Evolutionary conservation across 1,284 basidiomycete genomes (phyloP), one percentile per base, ranked within the genome.

Genomic region (Cryptococcus sp.): DNA sequence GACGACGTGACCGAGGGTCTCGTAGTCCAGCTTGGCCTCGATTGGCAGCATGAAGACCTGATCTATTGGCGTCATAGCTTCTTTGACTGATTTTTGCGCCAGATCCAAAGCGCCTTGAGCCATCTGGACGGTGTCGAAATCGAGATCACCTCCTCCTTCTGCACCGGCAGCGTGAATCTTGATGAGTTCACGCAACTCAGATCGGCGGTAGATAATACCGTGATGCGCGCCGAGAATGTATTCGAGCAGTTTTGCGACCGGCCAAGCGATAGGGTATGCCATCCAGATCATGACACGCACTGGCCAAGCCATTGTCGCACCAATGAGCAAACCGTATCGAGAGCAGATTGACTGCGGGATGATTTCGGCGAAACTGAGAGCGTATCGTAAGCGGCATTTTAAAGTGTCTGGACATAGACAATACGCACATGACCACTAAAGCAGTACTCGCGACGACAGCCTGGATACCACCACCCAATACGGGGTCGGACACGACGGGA

Each of bases 261-360:
- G 91, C 86, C 89, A 93, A 0, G 89, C 83, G 46, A 93, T 79
- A 3, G 73, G 73, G 65, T 88, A 89, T 70, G 89, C 69, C 16
- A 81, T 75, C 77, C 84, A 88, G 2, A 91, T 86, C 39, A 93
- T 76, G 20, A 83, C 69, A 37, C 81, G 83, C 3, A 89, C 88
- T 56, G 88, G 82, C 0, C 85, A 84, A 0, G 89, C 91, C 83
- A 91, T 90, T 68, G 89, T 89, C 1, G 93, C 92, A 39, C 93
- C 93, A 51, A 96, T 85, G 61, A 88, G 88, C 2, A 96, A 83
- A 37, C 93, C 93, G 80, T 94, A 88, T 22, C 92, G 87, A n/a
- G 91, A 92, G 75, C 91, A 96, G 15, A 93, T 79, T 3, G 88
- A 89, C 72, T 90, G 90, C 0, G 73, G 73, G 55, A 73, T 74